Conservation (phyloP, 78 protist genomes). For the Creolimax fragrantissima region DNA sequence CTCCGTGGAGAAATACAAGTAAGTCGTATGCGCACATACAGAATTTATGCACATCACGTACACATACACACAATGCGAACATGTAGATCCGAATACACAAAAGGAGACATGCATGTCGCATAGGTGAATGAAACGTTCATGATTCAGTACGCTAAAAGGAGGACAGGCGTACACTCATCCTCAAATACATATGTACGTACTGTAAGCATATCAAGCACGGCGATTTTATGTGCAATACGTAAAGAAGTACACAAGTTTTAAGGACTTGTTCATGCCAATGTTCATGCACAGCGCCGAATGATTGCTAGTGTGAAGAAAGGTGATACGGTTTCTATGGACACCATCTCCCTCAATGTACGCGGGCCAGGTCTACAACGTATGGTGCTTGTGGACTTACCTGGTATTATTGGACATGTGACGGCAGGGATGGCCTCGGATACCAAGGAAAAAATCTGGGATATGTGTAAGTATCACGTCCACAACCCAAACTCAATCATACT, state of each 20-base stretch:
- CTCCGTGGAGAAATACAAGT: neutral
- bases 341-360: neutral
- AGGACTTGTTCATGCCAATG: no score
- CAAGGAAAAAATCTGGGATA: neutral
- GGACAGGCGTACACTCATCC: neutral
- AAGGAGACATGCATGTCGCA: no score
- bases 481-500: conserved; percentile 36
- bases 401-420: conserved; percentile 22
- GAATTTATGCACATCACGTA: no score
- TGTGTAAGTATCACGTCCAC: conserved; percentile 6
- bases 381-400: conserved; percentile 39
- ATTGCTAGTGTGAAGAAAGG: neutral
- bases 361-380: conserved; percentile 32
- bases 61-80: no score
- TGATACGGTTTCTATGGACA: neutral
- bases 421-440: conserved; percentile 30
- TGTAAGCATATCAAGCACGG: neutral
- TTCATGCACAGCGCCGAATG: no score
- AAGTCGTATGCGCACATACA: neutral
- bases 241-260: no score
- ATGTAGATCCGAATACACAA: no score
- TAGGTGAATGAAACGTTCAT: no score
- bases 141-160: no score
- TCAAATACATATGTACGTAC: neutral
- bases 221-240: no score